Evolutionary conservation across 768 basidiomycete species (phyloP).

Genomic region (Leucocoprinus sp.): DNA sequence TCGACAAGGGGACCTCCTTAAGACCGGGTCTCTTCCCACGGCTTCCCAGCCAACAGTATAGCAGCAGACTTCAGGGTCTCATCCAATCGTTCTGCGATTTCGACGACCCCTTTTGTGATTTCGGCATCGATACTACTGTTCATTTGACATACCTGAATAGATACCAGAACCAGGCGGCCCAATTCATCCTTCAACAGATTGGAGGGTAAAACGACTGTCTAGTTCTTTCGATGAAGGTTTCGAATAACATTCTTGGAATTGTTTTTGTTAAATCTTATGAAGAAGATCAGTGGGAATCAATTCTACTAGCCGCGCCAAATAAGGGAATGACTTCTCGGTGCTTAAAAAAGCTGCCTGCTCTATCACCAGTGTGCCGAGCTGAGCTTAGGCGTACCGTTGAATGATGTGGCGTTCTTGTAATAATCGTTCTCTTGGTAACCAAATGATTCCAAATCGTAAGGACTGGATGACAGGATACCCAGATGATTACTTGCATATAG

Average conservation of each 20-base stretch:
- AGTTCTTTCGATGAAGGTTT: conserved; percentile 1
- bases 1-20: conserved; percentile 19
- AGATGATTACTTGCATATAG: too few species aligned
- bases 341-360: too few species aligned
- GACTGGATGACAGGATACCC: too few species aligned
- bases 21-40: conserved; percentile 18
- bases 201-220: conserved; percentile 15
- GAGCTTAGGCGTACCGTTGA: too few species aligned
- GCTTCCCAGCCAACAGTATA: conserved; percentile 16
- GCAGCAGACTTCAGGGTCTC: conserved; percentile 18
- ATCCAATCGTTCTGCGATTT: conserved; percentile 20
- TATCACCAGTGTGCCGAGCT: too few species aligned
- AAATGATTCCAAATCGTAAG: too few species aligned
- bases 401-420: too few species aligned
- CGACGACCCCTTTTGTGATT: conserved; percentile 23
- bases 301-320: background rate
- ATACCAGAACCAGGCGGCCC: conserved; percentile 20
- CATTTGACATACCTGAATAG: conserved; percentile 21
- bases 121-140: conserved; percentile 15
- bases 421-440: too few species aligned
- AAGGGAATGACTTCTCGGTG: background rate
- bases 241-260: background rate
- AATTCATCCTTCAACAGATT: conserved; percentile 20
- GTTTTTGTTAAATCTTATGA: background rate
- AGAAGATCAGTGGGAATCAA: background rate